Percentiles rank a stretch among this genome's conserved stretches.
phyloP scores from a whole-genome alignment of 495 filamentous ascomycete genomes.

The Hyaloscypha hepaticicola region DNA sequence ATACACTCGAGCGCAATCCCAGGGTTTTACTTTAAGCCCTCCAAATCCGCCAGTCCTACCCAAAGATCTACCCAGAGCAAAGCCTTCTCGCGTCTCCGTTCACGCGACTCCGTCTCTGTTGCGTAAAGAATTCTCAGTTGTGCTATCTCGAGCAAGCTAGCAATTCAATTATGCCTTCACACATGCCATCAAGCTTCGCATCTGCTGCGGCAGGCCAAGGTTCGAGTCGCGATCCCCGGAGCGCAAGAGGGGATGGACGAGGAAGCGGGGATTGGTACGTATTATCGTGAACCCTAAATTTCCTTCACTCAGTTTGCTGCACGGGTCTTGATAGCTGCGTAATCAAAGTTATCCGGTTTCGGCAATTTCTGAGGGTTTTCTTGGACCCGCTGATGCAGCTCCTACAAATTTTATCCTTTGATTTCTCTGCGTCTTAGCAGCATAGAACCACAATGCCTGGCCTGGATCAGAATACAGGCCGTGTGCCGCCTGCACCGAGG shows the following conservation, averaged over 20 bases:
- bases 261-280: constrained; percentile 58
- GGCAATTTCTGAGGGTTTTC: neutral
- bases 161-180: constrained; percentile 62
- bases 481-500: neutral
- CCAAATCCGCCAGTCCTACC: neutral
- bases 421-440: neutral
- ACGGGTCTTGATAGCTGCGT: neutral
- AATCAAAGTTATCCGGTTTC: neutral
- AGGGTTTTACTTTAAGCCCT: neutral
- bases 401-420: neutral
- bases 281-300: constrained; percentile 4
- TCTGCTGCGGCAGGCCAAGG: constrained; percentile 76
- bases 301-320: neutral
- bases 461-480: neutral
- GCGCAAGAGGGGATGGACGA: constrained; percentile 54
- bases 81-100: constrained; percentile 21
- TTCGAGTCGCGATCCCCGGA: constrained; percentile 51
- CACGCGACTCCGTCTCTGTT: constrained; percentile 18
- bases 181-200: constrained; percentile 80
- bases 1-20: constrained; percentile 8
- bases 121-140: constrained; percentile 19
- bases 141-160: constrained; percentile 11
- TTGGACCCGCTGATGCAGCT: neutral
- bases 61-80: neutral
- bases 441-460: neutral